phyloP scores from a whole-genome alignment of 164 flowering plant species.

The Vitis vinifera region DNA sequence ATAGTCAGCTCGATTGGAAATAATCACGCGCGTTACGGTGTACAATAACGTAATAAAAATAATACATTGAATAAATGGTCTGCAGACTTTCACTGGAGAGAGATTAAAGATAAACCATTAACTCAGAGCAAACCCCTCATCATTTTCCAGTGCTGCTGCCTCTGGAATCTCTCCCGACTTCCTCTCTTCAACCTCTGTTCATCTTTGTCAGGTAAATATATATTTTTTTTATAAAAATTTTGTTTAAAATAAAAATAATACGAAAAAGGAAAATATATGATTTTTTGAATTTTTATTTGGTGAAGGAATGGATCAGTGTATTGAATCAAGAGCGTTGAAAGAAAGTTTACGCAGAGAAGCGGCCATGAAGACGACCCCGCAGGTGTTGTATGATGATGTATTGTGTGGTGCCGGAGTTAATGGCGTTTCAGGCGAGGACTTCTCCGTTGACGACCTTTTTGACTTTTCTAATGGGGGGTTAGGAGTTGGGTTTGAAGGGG shows the following conservation, averaged over 20 bases:
- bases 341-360: constrained; percentile 45
- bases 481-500: constrained; percentile 17
- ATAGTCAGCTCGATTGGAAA: too few relatives aligned
- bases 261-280: neutral
- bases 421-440: constrained; percentile 45
- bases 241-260: too few relatives aligned
- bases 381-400: constrained; percentile 29
- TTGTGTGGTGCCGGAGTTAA: constrained; percentile 10
- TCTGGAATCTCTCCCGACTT: constrained; percentile 2
- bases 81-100: neutral
- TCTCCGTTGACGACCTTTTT: constrained; percentile 64
- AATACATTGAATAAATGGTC: neutral
- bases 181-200: neutral
- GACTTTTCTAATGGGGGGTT: constrained; percentile 57
- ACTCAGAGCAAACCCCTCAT: constrained; percentile 46
- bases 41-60: neutral
- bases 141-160: constrained; percentile 39
- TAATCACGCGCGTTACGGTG: too few relatives aligned
- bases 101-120: constrained; percentile 27
- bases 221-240: too few relatives aligned
- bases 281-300: neutral
- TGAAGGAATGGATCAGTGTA: constrained; percentile 37
- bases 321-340: constrained; percentile 54
- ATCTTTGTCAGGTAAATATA: constrained; percentile 17
- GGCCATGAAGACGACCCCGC: constrained; percentile 26